phyloP scores from a whole-genome alignment of 805 yeast genomes.

The Yarrowia sp. region DNA sequence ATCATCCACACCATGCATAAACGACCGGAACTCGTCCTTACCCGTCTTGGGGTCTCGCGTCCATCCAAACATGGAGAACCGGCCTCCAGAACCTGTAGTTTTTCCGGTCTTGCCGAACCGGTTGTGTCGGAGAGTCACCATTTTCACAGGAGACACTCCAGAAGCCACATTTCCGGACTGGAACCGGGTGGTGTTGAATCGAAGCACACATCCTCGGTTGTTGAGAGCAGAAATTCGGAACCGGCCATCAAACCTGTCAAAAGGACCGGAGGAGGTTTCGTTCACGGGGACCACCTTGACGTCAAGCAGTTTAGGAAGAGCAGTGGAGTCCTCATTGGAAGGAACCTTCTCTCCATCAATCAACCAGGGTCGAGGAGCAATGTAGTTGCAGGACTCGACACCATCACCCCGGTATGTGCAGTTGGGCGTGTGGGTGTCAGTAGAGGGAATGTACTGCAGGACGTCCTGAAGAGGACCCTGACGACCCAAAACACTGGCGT shows the following conservation, averaged over 20 bases:
- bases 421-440: neutral
- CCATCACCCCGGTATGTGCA: constrained; percentile 48
- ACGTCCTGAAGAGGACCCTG: constrained; percentile 33
- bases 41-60: constrained; percentile 15
- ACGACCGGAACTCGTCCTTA: constrained; percentile 49
- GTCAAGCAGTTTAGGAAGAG: constrained; percentile 33
- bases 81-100: neutral
- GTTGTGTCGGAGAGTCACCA: constrained; percentile 52
- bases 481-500: constrained; percentile 26
- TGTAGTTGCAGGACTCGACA: constrained; percentile 53
- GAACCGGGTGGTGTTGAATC: constrained; percentile 53
- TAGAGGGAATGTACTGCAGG: constrained; percentile 2
- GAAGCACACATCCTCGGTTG: constrained; percentile 62
- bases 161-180: constrained; percentile 36
- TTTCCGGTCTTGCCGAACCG: neutral
- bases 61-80: constrained; percentile 8
- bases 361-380: constrained; percentile 50
- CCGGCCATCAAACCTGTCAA: constrained; percentile 53
- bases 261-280: constrained; percentile 37
- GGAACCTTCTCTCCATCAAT: constrained; percentile 35
- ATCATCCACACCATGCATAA: constrained; percentile 61
- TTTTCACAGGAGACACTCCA: constrained; percentile 60
- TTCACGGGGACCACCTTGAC: constrained; percentile 7
- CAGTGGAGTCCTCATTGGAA: constrained; percentile 38
- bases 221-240: constrained; percentile 56